Evolutionary conservation across 2,329 filamentous ascomycete genomes (phyloP).

Genomic region (Arthrobotrys entomopaga): DNA sequence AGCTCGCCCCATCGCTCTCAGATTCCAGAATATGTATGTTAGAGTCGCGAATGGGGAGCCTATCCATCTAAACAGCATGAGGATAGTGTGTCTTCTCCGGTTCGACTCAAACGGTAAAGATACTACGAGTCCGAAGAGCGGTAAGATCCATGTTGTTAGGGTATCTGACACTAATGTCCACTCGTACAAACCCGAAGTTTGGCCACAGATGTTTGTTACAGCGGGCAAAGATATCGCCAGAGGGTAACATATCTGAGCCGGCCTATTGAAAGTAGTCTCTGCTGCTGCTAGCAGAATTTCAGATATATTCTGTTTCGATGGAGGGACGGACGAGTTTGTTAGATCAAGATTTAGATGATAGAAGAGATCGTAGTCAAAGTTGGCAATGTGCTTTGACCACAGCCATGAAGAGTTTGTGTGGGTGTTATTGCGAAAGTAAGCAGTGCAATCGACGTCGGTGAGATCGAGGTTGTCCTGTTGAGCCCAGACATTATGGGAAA

Average conservation of each 20-base stretch:
- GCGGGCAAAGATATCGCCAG: constrained; percentile 21
- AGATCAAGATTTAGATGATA: constrained; percentile 20
- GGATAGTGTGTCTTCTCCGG: constrained; percentile 52
- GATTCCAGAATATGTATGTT: constrained; percentile 61
- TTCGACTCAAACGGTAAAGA: constrained; percentile 59
- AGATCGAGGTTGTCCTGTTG: constrained; percentile 24
- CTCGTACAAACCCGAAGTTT: constrained; percentile 51
- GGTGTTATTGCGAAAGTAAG: constrained; percentile 29
- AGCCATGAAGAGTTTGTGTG: constrained; percentile 40
- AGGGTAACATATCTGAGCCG: constrained; percentile 27
- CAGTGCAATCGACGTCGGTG: constrained; percentile 35
- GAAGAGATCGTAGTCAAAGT: constrained; percentile 48
- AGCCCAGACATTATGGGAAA: neutral
- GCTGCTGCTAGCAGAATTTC: constrained; percentile 10
- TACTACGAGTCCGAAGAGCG: constrained; percentile 57
- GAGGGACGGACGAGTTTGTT: neutral
- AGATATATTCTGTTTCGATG: constrained; percentile 18
- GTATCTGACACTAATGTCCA: constrained; percentile 57
- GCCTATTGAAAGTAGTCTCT: neutral
- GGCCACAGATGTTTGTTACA: constrained; percentile 49
- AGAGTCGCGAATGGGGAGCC: constrained; percentile 59
- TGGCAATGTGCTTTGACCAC: constrained; percentile 32
- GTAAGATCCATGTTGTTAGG: constrained; percentile 58
- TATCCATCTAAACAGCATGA: constrained; percentile 58
- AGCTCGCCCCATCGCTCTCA: constrained; percentile 60